Percentiles rank a stretch among this genome's conserved stretches.
These are phyloP conservation scores for Cucurbitaria berberidis DNA, from an alignment of 2,329 filamentous ascomycete genomes.

Conservation along the genomic window DNA sequence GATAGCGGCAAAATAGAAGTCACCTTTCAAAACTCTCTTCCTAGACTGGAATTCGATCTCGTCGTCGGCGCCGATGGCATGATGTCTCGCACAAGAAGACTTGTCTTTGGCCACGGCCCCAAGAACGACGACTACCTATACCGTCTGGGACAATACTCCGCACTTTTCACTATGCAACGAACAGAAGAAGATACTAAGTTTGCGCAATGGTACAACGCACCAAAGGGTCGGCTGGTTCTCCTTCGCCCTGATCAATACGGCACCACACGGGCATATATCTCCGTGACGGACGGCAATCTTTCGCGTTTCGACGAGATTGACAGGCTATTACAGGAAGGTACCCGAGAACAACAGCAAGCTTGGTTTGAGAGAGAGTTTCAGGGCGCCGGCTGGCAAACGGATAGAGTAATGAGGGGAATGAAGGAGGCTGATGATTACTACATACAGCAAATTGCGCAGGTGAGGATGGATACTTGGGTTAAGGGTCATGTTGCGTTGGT, in stretches of 20 bases:
- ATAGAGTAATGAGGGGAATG: constrained; percentile 50
- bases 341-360: constrained; percentile 28
- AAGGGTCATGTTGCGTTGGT: constrained; percentile 45
- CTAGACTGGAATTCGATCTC: constrained; percentile 27
- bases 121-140: constrained; percentile 27
- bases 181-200: constrained; percentile 26
- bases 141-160: constrained; percentile 36
- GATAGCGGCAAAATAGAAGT: constrained; percentile 45
- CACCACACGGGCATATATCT: constrained; percentile 24
- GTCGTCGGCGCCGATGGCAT: constrained; percentile 43
- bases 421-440: constrained; percentile 53
- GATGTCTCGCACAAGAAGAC: constrained; percentile 34
- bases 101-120: constrained; percentile 32
- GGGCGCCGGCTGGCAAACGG: constrained; percentile 48
- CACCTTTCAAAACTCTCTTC: constrained; percentile 44
- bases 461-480: constrained; percentile 46
- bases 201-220: constrained; percentile 36
- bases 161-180: constrained; percentile 39
- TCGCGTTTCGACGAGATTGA: constrained; percentile 28
- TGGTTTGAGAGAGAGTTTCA: constrained; percentile 38
- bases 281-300: constrained; percentile 22
- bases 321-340: constrained; percentile 13
- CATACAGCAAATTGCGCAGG: constrained; percentile 50
- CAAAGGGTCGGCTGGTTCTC: constrained; percentile 29
- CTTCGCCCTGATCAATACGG: constrained; percentile 32